phyloP scores from a whole-genome alignment of 2,329 filamentous ascomycete species.

The Arthroderma uncinatum region DNA sequence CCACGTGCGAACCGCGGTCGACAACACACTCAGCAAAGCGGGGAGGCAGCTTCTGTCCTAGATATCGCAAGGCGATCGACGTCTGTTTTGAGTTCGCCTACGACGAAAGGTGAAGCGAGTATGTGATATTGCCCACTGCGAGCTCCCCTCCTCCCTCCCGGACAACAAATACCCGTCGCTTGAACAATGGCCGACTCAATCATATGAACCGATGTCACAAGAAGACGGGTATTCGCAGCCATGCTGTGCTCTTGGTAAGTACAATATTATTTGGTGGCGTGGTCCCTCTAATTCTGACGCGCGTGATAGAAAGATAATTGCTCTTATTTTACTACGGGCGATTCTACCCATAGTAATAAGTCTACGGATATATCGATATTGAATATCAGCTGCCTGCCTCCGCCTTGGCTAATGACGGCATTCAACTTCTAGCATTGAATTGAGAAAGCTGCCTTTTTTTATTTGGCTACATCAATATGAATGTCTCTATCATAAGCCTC shows the following conservation, averaged over 20 bases:
- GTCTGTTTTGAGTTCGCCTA: not conserved
- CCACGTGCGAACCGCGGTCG: conserved; percentile 4
- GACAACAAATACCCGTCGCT: not conserved
- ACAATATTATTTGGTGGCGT: not conserved
- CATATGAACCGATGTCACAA: conserved; percentile 4
- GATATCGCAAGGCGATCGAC: not conserved
- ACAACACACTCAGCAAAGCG: not conserved
- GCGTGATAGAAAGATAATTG: not conserved
- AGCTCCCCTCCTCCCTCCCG: not conserved
- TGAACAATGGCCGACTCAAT: not conserved
- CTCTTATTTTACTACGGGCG: not conserved
- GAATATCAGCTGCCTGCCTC: not conserved
- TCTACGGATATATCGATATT: not conserved
- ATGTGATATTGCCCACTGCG: not conserved
- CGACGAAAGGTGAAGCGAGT: not conserved
- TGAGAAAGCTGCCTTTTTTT: not conserved
- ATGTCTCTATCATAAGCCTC: not conserved
- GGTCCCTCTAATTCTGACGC: not conserved
- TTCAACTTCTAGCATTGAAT: not conserved
- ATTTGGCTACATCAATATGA: not conserved
- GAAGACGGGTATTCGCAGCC: not conserved
- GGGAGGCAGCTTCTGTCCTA: not conserved
- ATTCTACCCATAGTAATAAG: not conserved
- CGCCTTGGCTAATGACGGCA: not conserved
- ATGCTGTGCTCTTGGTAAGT: not conserved